phyloP scores from a whole-genome alignment of 257 asterid species.

The Linaria vulgaris region DNA sequence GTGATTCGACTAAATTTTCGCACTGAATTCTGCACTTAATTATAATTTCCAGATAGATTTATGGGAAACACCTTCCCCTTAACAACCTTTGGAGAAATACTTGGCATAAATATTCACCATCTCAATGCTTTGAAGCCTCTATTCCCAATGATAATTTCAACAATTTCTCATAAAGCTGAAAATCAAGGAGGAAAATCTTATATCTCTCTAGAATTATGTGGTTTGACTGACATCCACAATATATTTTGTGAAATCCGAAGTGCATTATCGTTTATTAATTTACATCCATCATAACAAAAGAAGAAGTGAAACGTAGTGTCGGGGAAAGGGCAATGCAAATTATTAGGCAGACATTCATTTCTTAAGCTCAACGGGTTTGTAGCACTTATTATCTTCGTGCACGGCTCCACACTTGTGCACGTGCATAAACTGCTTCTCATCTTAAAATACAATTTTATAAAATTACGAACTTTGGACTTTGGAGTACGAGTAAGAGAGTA shows the following conservation, averaged over 20 bases:
- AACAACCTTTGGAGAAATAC: neutral
- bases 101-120: conserved; percentile 14
- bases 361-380: neutral
- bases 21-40: conserved; percentile 1
- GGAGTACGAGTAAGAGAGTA: too few species aligned
- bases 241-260: too few species aligned
- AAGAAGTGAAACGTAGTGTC: neutral
- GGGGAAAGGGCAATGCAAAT: neutral
- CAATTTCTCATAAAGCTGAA: neutral
- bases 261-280: neutral
- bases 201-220: too few species aligned
- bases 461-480: too few species aligned
- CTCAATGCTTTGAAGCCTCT: conserved; percentile 10
- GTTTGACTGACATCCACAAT: too few species aligned
- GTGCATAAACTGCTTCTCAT: too few species aligned
- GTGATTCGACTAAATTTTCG: conserved; percentile 1
- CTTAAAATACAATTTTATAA: too few species aligned
- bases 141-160: neutral
- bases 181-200: too few species aligned
- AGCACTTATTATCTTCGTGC: neutral
- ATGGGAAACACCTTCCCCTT: neutral
- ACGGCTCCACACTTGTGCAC: too few species aligned
- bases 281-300: neutral
- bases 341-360: conserved; percentile 3
- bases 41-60: neutral